phyloP scores from a whole-genome alignment of 805 yeast genomes.

The Jamesozyma spencerorum region DNA sequence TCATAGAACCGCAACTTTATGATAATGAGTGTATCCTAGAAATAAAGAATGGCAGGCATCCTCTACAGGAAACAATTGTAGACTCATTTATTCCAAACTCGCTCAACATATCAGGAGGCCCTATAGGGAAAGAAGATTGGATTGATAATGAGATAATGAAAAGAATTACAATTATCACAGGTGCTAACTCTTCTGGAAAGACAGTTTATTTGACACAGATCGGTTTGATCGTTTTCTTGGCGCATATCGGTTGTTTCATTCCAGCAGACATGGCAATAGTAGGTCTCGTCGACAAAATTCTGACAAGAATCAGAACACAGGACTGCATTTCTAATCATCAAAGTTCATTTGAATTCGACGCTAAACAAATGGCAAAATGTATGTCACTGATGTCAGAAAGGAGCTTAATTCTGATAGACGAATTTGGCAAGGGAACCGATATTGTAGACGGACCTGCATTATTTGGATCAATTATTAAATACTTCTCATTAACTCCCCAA shows the following conservation, averaged over 20 bases:
- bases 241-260: slow-evolving; percentile 48
- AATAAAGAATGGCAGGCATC: slow-evolving; percentile 38
- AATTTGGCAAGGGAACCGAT: slow-evolving; percentile 48
- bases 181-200: slow-evolving; percentile 46
- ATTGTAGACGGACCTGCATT: slow-evolving; percentile 38
- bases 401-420: slow-evolving; percentile 42
- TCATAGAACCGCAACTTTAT: slow-evolving; percentile 28
- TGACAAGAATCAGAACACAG: slow-evolving; percentile 37
- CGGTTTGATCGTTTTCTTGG: slow-evolving; percentile 39
- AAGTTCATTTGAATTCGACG: slow-evolving; percentile 46
- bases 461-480: slow-evolving; percentile 32
- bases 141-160: slow-evolving; percentile 13
- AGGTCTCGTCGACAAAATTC: slow-evolving; percentile 39
- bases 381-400: slow-evolving; percentile 32
- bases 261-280: slow-evolving; percentile 41
- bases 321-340: slow-evolving; percentile 34
- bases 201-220: slow-evolving; percentile 41
- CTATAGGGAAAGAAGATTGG: slow-evolving; percentile 7
- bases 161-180: slow-evolving; percentile 35
- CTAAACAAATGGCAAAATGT: slow-evolving; percentile 36
- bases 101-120: slow-evolving; percentile 24
- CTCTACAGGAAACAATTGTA: slow-evolving; percentile 35
- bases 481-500: slow-evolving; percentile 9
- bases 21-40: slow-evolving; percentile 21
- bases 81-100: slow-evolving; percentile 38